Conservation (phyloP, 1,139 yeast genomes). For the Sugiyamaella xylanicola region DNA sequence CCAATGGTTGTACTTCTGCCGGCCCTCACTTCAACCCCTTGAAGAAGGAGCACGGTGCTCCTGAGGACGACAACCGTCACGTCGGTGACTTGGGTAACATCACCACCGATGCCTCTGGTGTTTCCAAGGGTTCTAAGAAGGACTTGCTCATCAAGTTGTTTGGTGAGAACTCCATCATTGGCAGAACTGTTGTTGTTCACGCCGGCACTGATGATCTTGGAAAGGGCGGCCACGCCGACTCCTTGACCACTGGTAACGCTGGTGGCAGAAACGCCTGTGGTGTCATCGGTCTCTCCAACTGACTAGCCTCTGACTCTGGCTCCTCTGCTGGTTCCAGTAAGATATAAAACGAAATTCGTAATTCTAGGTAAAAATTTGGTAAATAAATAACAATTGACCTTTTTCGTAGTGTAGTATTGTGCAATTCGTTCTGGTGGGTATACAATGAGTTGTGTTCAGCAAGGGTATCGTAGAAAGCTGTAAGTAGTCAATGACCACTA, state of each 20-base stretch:
- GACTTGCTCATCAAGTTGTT: slow-evolving; percentile 76
- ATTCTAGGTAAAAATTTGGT: not conserved
- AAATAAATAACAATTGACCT: not conserved
- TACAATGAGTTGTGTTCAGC: too few relatives aligned
- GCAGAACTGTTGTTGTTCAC: slow-evolving; percentile 96
- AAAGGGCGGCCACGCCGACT: slow-evolving; percentile 91
- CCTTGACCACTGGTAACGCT: slow-evolving; percentile 96
- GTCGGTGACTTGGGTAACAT: slow-evolving; percentile 98
- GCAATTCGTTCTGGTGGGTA: too few relatives aligned
- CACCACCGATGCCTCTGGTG: slow-evolving; percentile 79
- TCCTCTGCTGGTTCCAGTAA: not conserved
- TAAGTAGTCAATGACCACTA: too few relatives aligned
- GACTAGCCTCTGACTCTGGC: slow-evolving; percentile 17
- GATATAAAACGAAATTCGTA: not conserved
- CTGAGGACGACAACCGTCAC: slow-evolving; percentile 86
- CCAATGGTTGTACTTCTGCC: slow-evolving; percentile 98
- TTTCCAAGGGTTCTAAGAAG: slow-evolving; percentile 84
- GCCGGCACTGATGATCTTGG: slow-evolving; percentile 96
- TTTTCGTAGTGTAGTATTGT: not conserved
- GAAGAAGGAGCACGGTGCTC: slow-evolving; percentile 89
- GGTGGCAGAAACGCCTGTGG: slow-evolving; percentile 99
- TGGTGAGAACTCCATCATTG: slow-evolving; percentile 84
- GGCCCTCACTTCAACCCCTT: slow-evolving; percentile 99
- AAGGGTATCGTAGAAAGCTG: too few relatives aligned
- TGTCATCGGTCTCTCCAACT: slow-evolving; percentile 68